Base-by-base conservation (phyloP, 768 basidiomycete genomes). In the Exidia glandulosa region DNA sequence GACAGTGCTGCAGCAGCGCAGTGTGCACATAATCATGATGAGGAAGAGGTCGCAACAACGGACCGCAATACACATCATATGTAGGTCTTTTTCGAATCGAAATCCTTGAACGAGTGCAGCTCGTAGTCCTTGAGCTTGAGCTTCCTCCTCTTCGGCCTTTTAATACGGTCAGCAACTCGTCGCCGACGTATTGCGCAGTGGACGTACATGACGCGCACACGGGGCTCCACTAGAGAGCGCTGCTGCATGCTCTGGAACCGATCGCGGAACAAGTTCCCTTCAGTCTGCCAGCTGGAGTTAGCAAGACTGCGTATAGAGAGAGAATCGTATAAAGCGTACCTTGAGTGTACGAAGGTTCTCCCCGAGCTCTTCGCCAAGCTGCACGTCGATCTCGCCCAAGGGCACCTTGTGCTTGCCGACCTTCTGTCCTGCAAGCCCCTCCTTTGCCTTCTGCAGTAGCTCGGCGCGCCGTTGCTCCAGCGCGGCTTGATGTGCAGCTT, bases 181-280 rank as follows among this genome's bases (percentile, higher is more conserved):
- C 25, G 50, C 4, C 30, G 29, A 29, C n/a, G n/a, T 12, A 31
- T 29, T 4, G 30, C 6, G 25, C 23, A 25, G 2, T 27, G 41
- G 3, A 79, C 82, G 58, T 70, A 93, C 90, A 86, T 60, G 41
- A 92, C 83, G 29, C 79, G 86, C n/a, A 81, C 81, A 19, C 92
- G 84, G 19, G 94, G 93, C 68, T 96, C 94, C 56, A 95, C 74
- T 41, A 94, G 77, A 0, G 88, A 90, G 31, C 92, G 80, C 62
- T 94, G 88, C 66, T 95, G 93, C 68, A 96, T 74, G 68, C 88
- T 92, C 32, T 86, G 72, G 75, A 92, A 93, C 1, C 91, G 83
- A 69, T 96, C 94, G 27, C 85, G 81, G 80, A 95, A 95, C 33
- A 94, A 74, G 69, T 95, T 96, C 29, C 94, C 94, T 75, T 96